Evolutionary conservation across 2,329 filamentous ascomycete species (phyloP), one percentile per base, ranked within the genome.

Genomic region (Trichoderma brevicompactum): DNA sequence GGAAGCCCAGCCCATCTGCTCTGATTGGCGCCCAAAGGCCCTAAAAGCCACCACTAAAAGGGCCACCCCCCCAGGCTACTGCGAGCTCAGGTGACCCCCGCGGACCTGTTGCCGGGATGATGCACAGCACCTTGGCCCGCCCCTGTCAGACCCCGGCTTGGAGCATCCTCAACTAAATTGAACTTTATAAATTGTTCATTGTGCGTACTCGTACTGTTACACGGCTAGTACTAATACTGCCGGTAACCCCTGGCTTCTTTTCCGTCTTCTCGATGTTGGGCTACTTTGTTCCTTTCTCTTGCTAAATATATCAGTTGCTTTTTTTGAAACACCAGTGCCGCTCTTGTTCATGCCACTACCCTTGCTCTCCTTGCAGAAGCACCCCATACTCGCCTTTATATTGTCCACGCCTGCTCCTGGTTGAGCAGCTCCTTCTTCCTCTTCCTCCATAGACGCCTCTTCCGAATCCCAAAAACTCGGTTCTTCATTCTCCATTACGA

Each of bases 11-110:
- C 36, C 59, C 46, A 52, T 43, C 32, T 40, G 40, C 12, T 52
- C 59, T 53, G 36, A 62, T 62, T 62, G 59, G 59, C 59, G 48
- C 48, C 59, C 48, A 43, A 62, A n/a, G 46, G 28, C n/a, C 58
- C 58, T 50, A 40, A 32, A 40, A 15, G 17, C 34, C 44, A 49
- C 58, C 36, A 17, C 53, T 19, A 52, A 41, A 52, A 44, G 41
- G 17, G 36, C 52, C 23, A 17, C 52, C 41, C 40, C 54, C 38
- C 28, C 40, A n/a, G 55, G 55, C 28, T 15, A 9, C 36, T 17
- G 49, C 28, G 49, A 46, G 59, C 59, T 63, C 59, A 63, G 59
- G 59, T 63, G 59, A 63, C 59, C 49, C 43, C 49, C 40, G 59
- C 23, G 40, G 59, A 41, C n/a, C 15, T 43, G 28, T 44, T 40